Evolutionary conservation across 2,329 filamentous ascomycete species (phyloP).

Genomic region (Fusarium hostae): DNA sequence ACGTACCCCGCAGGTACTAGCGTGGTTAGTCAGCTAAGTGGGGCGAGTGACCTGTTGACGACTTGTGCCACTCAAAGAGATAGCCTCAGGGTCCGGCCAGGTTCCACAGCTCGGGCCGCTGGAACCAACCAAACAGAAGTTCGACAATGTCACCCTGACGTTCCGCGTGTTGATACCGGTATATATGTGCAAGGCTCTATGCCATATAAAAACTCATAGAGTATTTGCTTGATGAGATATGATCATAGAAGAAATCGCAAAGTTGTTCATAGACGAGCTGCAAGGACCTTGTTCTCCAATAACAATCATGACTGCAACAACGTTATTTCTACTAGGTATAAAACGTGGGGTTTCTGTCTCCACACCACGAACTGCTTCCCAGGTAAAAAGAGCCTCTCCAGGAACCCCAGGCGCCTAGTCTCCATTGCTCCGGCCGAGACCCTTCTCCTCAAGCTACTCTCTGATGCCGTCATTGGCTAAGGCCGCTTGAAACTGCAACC

Average conservation of each 20-base stretch:
- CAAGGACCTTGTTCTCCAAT: background rate
- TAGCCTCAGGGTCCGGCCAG: constrained; percentile 12
- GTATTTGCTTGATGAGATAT: no score
- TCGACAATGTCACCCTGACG: constrained; percentile 7
- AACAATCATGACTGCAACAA: background rate
- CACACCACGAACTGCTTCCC: constrained; percentile 10
- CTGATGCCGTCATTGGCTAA: constrained; percentile 17
- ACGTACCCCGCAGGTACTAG: no score
- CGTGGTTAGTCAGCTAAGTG: no score
- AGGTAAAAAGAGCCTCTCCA: constrained; percentile 14
- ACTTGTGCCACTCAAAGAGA: no score
- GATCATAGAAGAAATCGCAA: background rate
- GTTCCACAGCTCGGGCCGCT: constrained; percentile 25
- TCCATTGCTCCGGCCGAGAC: constrained; percentile 42
- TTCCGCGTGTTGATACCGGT: background rate
- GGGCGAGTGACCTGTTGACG: no score
- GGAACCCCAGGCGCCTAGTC: constrained; percentile 20
- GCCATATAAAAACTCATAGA: background rate
- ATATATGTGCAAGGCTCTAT: background rate
- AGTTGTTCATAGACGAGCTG: background rate
- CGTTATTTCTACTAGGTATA: background rate
- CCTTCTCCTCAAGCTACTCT: constrained; percentile 11
- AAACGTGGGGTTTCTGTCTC: constrained; percentile 18
- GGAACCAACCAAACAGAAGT: constrained; percentile 29
- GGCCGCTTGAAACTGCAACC: background rate